Conservation (phyloP, 805 yeast species). For the Wickerhamomyces bovis region DNA sequence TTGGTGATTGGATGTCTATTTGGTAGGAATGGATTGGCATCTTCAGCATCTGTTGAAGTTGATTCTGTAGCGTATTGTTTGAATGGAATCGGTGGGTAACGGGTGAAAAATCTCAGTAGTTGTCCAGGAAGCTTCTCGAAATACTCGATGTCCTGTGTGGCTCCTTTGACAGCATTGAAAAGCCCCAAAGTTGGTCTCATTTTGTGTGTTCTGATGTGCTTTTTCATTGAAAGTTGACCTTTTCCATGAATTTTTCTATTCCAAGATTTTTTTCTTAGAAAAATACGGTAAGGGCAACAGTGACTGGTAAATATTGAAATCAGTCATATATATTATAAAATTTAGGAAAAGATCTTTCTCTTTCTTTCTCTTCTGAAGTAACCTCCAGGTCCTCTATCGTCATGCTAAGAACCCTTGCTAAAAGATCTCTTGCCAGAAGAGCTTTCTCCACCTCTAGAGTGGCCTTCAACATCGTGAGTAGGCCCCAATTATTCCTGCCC, state of each 20-base stretch:
- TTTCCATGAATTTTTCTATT: neutral
- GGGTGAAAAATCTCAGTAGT: slow-evolving; percentile 68
- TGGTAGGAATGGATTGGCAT: slow-evolving; percentile 83
- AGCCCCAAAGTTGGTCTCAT: slow-evolving; percentile 24
- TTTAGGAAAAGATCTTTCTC: neutral
- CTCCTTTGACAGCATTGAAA: slow-evolving; percentile 13
- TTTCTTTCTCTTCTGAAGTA: neutral
- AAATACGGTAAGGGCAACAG: neutral
- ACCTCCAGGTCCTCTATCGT: neutral
- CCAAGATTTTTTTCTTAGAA: slow-evolving; percentile 3
- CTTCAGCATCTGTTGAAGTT: slow-evolving; percentile 55
- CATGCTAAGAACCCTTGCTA: slow-evolving; percentile 6
- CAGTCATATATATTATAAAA: neutral
- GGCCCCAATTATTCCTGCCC: neutral
- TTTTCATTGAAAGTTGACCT: too few relatives aligned
- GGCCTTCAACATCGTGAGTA: slow-evolving; percentile 1
- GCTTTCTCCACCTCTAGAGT: slow-evolving; percentile 6
- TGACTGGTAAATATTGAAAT: slow-evolving; percentile 1
- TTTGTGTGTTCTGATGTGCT: neutral
- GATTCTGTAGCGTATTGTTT: slow-evolving; percentile 59
- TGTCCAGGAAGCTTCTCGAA: slow-evolving; percentile 62
- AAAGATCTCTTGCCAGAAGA: slow-evolving; percentile 4
- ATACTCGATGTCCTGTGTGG: slow-evolving; percentile 33
- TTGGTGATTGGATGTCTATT: slow-evolving; percentile 80
- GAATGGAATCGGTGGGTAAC: slow-evolving; percentile 82